These are phyloP conservation scores for Diaporthe vaccinii DNA, from an alignment of 2,329 filamentous ascomycete genomes.

Conservation along the genomic window DNA sequence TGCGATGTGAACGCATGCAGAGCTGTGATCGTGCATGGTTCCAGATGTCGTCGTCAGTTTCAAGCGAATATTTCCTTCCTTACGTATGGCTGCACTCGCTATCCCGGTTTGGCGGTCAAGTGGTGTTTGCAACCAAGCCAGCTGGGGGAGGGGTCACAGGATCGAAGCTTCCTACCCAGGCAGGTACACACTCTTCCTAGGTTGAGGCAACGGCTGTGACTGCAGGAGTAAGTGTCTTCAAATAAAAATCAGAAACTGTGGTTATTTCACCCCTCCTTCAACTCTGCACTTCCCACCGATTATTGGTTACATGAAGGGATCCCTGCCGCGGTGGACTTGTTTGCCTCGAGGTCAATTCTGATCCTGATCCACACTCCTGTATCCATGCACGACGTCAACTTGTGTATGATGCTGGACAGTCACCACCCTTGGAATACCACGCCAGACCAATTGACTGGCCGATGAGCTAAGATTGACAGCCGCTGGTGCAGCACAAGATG, in stretches of 20 bases:
- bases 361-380: background rate
- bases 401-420: background rate
- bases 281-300: background rate
- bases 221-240: background rate
- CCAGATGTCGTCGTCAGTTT: background rate
- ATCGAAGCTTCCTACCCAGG: conserved; percentile 25
- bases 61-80: background rate
- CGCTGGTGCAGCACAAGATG: conserved; percentile 53
- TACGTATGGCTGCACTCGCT: background rate
- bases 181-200: background rate
- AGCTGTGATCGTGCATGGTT: background rate
- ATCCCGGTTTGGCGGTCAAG: background rate
- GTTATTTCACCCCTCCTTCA: background rate
- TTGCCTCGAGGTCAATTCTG: background rate
- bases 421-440: background rate
- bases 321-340: background rate
- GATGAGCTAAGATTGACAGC: background rate
- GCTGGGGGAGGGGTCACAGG: background rate
- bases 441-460: background rate
- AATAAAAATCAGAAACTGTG: too few species aligned
- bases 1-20: background rate
- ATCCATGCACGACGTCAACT: background rate
- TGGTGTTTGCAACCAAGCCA: background rate
- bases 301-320: background rate
- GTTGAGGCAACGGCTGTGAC: background rate